A percentile compares a stretch with the other conserved stretches of the same genome.
phyloP scores from a whole-genome alignment of 768 basidiomycete genomes.

The Nidularia pulvinata region DNA sequence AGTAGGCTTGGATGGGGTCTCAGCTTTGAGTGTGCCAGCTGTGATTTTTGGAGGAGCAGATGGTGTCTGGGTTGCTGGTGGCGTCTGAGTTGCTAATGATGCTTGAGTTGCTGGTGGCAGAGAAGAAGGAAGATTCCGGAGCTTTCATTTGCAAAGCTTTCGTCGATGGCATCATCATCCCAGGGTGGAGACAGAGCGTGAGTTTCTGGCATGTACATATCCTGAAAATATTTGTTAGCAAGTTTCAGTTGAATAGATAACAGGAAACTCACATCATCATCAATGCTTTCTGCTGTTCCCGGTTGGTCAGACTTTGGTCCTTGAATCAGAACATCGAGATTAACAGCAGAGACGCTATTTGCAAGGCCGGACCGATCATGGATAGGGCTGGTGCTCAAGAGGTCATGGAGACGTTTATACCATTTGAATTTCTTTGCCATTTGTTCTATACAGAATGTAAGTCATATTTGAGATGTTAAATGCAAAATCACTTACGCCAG shows the following conservation, averaged over 20 bases:
- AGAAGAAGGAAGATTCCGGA: no score
- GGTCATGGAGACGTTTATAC: slow-evolving; percentile 15
- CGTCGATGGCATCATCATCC: background rate
- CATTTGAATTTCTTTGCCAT: slow-evolving; percentile 18
- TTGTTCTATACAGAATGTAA: slow-evolving; percentile 7
- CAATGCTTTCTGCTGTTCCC: no score
- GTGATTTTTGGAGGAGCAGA: no score
- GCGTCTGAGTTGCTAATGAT: no score
- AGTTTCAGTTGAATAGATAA: background rate
- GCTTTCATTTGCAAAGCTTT: background rate
- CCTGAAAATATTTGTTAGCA: background rate
- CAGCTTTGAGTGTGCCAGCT: no score
- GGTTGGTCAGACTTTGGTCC: background rate
- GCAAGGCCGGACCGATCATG: slow-evolving; percentile 11
- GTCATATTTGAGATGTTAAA: background rate
- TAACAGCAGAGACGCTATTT: slow-evolving; percentile 11
- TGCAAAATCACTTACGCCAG: slow-evolving; percentile 1
- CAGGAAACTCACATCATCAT: background rate
- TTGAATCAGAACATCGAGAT: slow-evolving; percentile 10
- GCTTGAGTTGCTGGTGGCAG: no score
- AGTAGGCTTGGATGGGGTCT: no score
- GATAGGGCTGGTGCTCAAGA: slow-evolving; percentile 15
- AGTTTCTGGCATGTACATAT: background rate
- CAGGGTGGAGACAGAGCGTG: background rate
- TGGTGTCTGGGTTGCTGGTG: no score